Evolutionary conservation across 805 yeast species (phyloP).

Genomic region (Saturnispora kantuleensis): DNA sequence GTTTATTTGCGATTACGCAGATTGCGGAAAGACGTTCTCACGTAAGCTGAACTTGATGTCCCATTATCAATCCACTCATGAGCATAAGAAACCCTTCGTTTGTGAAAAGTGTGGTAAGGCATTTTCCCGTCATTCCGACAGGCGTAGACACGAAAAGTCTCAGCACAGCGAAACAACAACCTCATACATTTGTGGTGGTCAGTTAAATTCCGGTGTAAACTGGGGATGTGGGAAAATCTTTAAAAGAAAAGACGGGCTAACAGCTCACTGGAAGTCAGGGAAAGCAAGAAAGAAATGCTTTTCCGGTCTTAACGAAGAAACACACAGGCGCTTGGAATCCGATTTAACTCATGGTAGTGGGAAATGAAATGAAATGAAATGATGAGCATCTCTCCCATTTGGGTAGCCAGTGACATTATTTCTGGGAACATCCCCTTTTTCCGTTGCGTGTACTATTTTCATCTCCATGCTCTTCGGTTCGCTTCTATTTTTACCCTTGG

Average conservation of each 20-base stretch:
- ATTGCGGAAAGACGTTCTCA: constrained; percentile 25
- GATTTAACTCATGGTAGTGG: neutral
- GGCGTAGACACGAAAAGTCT: constrained; percentile 27
- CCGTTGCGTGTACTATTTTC: too few species aligned
- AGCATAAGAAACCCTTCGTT: constrained; percentile 25
- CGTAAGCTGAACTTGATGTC: constrained; percentile 27
- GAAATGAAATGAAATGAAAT: neutral
- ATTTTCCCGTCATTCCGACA: constrained; percentile 28
- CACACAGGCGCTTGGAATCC: constrained; percentile 5
- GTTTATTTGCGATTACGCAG: constrained; percentile 20
- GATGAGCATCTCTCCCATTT: neutral
- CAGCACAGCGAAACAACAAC: constrained; percentile 22
- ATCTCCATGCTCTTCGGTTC: too few species aligned
- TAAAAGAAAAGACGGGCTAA: constrained; percentile 27
- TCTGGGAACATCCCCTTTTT: neutral
- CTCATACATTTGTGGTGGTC: constrained; percentile 23
- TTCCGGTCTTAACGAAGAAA: constrained; percentile 12
- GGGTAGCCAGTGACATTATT: too few species aligned
- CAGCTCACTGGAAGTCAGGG: constrained; percentile 29
- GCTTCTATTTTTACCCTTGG: neutral
- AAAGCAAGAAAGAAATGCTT: constrained; percentile 28
- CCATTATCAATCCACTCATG: constrained; percentile 27
- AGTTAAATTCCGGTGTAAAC: constrained; percentile 19
- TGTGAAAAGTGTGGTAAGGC: constrained; percentile 22
- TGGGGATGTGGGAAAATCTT: constrained; percentile 31